Evolutionary conservation across 495 filamentous ascomycete species (phyloP).

Genomic region (Podospora didyma): DNA sequence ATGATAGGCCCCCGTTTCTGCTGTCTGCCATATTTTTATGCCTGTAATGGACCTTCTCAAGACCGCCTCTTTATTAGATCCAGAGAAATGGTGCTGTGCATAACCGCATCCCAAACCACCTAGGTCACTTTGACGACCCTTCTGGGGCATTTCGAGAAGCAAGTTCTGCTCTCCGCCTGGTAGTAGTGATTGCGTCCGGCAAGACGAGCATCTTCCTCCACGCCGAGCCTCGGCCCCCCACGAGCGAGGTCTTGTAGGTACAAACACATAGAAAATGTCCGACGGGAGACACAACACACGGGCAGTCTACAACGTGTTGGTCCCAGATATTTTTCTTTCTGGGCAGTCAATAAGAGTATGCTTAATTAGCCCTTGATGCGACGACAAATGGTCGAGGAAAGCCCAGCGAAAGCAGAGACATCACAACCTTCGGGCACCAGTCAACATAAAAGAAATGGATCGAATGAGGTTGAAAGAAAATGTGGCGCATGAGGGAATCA

Average conservation of each 20-base stretch:
- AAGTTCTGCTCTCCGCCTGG: background rate
- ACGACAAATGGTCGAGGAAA: too few species aligned
- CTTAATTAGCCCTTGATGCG: too few species aligned
- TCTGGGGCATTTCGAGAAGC: constrained; percentile 32
- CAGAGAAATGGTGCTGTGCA: constrained; percentile 29
- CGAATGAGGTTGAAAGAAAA: constrained; percentile 27
- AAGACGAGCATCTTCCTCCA: constrained; percentile 37
- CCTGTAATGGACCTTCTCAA: background rate
- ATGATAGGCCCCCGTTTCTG: background rate
- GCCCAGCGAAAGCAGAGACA: too few species aligned
- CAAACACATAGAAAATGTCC: constrained; percentile 31
- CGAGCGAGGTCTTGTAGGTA: constrained; percentile 27
- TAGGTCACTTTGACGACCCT: constrained; percentile 16
- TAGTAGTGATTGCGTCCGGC: constrained; percentile 22
- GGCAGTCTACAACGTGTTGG: background rate
- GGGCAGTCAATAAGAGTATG: too few species aligned
- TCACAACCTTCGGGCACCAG: background rate
- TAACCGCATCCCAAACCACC: constrained; percentile 25
- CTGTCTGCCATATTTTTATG: background rate
- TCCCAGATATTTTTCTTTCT: too few species aligned
- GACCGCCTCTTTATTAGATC: background rate
- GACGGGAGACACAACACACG: constrained; percentile 26
- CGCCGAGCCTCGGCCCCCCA: constrained; percentile 28
- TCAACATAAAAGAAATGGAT: constrained; percentile 1
- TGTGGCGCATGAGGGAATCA: constrained; percentile 26